These are phyloP conservation scores for Citrus australasica DNA, from an alignment of 345 rosid genomes.

Conservation along the genomic window DNA sequence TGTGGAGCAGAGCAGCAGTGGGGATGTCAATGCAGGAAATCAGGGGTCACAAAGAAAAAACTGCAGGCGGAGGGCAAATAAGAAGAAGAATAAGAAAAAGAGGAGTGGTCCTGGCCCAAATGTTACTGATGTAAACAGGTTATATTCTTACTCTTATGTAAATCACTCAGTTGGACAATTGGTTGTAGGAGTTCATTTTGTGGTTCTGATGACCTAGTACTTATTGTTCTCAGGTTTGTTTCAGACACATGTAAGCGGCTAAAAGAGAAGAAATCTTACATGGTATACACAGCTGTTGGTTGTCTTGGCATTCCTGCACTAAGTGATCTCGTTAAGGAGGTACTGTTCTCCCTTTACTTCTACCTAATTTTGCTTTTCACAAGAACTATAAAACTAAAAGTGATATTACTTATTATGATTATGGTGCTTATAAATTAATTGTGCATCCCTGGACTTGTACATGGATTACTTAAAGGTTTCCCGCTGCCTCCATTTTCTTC, in stretches of 20 bases:
- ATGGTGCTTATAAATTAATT: not conserved
- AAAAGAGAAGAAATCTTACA: slow-evolving; percentile 89
- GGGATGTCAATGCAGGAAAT: slow-evolving; percentile 22
- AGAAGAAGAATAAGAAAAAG: slow-evolving; percentile 55
- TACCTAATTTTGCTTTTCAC: not conserved
- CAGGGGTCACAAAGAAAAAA: slow-evolving; percentile 32
- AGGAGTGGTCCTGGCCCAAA: slow-evolving; percentile 34
- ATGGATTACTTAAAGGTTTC: not conserved
- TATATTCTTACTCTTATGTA: not conserved
- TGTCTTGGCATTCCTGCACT: slow-evolving; percentile 76
- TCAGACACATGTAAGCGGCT: slow-evolving; percentile 70
- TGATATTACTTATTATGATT: not conserved
- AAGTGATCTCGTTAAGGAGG: slow-evolving; percentile 81
- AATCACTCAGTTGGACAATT: not conserved
- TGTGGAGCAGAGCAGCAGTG: slow-evolving; percentile 6
- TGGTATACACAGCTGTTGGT: slow-evolving; percentile 88
- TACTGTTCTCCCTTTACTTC: slow-evolving; percentile 24
- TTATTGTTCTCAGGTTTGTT: slow-evolving; percentile 64
- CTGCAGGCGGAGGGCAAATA: slow-evolving; percentile 36
- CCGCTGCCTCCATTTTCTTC: not conserved
- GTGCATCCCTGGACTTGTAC: not conserved
- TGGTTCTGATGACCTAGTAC: not conserved
- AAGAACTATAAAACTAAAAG: not conserved
- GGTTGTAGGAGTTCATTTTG: not conserved
- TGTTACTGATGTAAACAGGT: slow-evolving; percentile 64